Evolutionary conservation across 495 filamentous ascomycete genomes (phyloP).

Genomic region (Oidiodendron maius): DNA sequence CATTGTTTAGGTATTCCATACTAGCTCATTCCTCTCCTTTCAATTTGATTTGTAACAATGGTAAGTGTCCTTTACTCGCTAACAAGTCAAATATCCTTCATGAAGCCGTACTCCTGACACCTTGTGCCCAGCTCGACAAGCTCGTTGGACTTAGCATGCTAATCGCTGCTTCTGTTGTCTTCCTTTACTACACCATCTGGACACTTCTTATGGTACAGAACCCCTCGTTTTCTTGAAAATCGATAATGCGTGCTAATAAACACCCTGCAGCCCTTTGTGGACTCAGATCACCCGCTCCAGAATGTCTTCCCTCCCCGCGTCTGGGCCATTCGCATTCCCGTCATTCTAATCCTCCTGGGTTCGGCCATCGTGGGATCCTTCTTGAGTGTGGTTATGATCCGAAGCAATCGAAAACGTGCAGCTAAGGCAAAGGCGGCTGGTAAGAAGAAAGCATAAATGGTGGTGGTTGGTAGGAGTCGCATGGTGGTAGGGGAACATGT

Average conservation of each 20-base stretch:
- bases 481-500: background rate
- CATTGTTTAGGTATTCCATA: background rate
- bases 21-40: conserved; percentile 16
- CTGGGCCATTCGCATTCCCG: conserved; percentile 97
- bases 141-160: conserved; percentile 97
- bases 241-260: conserved; percentile 8
- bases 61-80: conserved; percentile 3
- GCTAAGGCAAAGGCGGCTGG: conserved; percentile 79
- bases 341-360: conserved; percentile 89
- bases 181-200: conserved; percentile 98
- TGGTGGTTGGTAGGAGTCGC: too few relatives aligned
- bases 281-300: conserved; percentile 87
- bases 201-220: conserved; percentile 82
- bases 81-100: background rate
- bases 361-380: conserved; percentile 95
- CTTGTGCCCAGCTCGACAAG: conserved; percentile 71
- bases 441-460: conserved; percentile 61
- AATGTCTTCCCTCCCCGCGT: conserved; percentile 94
- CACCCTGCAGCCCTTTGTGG: conserved; percentile 79
- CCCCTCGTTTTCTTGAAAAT: background rate
- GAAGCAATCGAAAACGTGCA: conserved; percentile 95
- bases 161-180: conserved; percentile 87
- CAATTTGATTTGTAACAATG: conserved; percentile 18
- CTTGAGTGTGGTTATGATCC: conserved; percentile 96
- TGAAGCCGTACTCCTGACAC: background rate